Evolutionary conservation across 495 filamentous ascomycete genomes (phyloP).

Genomic region (Lophiostoma macrostomum): DNA sequence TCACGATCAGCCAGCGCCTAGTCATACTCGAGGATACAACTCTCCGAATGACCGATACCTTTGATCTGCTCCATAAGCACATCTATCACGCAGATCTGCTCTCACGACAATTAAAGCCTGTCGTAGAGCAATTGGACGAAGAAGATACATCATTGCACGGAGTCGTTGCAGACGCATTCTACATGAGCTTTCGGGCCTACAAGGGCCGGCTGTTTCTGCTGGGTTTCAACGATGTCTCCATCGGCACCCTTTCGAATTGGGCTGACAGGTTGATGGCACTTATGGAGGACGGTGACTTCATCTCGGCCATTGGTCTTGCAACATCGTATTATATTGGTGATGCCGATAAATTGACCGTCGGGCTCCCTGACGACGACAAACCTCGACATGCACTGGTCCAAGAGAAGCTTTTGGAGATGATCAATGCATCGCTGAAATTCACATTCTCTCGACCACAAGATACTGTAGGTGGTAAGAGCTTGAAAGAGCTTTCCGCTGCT

Average conservation of each 20-base stretch:
- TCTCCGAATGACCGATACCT: slow-evolving; percentile 87
- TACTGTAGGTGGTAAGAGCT: slow-evolving; percentile 45
- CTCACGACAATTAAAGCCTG: slow-evolving; percentile 71
- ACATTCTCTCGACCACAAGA: slow-evolving; percentile 55
- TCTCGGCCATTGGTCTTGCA: slow-evolving; percentile 83
- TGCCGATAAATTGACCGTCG: slow-evolving; percentile 86
- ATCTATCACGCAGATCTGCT: slow-evolving; percentile 90
- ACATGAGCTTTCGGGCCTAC: slow-evolving; percentile 94
- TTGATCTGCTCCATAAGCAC: slow-evolving; percentile 86
- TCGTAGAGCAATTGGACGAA: slow-evolving; percentile 87
- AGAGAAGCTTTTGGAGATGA: slow-evolving; percentile 90
- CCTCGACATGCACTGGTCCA: slow-evolving; percentile 76
- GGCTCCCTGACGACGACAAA: slow-evolving; percentile 79
- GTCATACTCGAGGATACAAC: slow-evolving; percentile 83
- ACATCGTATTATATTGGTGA: slow-evolving; percentile 88
- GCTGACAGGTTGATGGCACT: slow-evolving; percentile 93
- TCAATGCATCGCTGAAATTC: slow-evolving; percentile 88
- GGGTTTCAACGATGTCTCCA: slow-evolving; percentile 82
- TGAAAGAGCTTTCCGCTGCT: slow-evolving; percentile 68
- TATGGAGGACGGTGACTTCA: slow-evolving; percentile 93
- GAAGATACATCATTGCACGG: slow-evolving; percentile 88
- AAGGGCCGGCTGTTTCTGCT: slow-evolving; percentile 91
- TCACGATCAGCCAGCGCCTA: slow-evolving; percentile 90
- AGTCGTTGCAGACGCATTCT: slow-evolving; percentile 94
- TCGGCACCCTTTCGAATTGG: slow-evolving; percentile 94